These are phyloP conservation scores for Lipomyces yarrowii DNA, from an alignment of 1,139 yeast species.

Conservation along the genomic window DNA sequence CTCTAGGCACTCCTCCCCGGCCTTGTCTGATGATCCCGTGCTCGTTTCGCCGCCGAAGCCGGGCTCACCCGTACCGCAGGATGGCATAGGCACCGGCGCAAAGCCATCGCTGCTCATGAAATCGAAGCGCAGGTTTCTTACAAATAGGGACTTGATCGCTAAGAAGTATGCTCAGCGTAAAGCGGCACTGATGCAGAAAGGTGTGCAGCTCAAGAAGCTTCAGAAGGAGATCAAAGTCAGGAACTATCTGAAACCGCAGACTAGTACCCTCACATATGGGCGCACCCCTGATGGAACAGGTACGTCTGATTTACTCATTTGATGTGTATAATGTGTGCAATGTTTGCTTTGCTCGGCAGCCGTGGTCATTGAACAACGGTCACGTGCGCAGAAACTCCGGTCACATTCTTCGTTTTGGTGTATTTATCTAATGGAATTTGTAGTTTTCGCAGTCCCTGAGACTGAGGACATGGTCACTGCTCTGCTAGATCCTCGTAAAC, in stretches of 20 bases:
- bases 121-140: conserved; percentile 24
- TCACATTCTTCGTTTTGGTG: neutral
- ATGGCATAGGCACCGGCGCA: conserved; percentile 16
- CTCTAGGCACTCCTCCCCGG: conserved; percentile 25
- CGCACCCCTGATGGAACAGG: conserved; percentile 31
- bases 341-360: neutral
- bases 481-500: conserved; percentile 72
- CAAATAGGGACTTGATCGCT: conserved; percentile 29
- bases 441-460: conserved; percentile 64
- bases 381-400: neutral
- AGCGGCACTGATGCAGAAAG: conserved; percentile 28
- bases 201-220: conserved; percentile 29
- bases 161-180: conserved; percentile 30
- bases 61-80: conserved; percentile 13
- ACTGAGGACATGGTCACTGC: conserved; percentile 89
- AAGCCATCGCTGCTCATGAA: conserved; percentile 27
- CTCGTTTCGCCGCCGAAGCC: neutral
- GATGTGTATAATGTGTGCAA: neutral
- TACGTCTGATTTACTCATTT: conserved; percentile 6
- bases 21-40: conserved; percentile 13
- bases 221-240: conserved; percentile 25
- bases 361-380: neutral
- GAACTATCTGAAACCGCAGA: conserved; percentile 24
- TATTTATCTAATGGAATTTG: neutral
- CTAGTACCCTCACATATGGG: conserved; percentile 27